A percentile compares a stretch with the other conserved stretches of the same genome.
Conservation (phyloP, 768 basidiomycete species). For the Mrakia frigida region DNA sequence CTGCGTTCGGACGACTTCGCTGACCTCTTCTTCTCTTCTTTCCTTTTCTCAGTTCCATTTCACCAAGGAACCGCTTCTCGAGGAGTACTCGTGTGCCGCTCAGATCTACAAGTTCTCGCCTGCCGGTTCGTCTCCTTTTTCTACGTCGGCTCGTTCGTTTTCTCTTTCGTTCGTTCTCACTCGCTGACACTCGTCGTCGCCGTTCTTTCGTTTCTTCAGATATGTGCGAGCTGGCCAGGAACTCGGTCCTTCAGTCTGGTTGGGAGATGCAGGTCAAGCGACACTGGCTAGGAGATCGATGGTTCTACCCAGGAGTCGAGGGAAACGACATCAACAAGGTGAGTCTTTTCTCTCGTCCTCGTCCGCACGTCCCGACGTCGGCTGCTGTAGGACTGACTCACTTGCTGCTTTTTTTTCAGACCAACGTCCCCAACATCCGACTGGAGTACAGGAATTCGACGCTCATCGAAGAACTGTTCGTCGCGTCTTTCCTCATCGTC, state of each 20-base stretch:
- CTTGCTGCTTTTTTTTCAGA: constrained; percentile 51
- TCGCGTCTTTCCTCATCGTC: not conserved
- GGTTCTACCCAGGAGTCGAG: constrained; percentile 86
- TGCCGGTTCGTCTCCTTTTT: constrained; percentile 37
- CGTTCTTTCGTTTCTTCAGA: constrained; percentile 36
- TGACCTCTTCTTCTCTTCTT: constrained; percentile 47
- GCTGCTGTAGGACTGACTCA: not conserved
- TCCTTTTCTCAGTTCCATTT: constrained; percentile 94
- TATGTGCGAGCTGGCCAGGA: constrained; percentile 93
- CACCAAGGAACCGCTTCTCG: constrained; percentile 93
- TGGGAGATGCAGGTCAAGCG: constrained; percentile 98
- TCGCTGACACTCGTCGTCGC: not conserved
- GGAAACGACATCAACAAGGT: constrained; percentile 98
- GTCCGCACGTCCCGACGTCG: not conserved
- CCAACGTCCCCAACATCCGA: constrained; percentile 92
- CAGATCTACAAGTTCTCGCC: constrained; percentile 97
- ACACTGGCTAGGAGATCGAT: constrained; percentile 68
- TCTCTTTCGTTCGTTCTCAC: not conserved
- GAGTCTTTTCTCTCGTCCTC: constrained; percentile 1
- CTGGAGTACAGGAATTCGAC: constrained; percentile 89
- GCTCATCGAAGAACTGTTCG: constrained; percentile 67
- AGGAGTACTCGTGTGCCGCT: constrained; percentile 97
- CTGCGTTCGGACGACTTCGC: constrained; percentile 48
- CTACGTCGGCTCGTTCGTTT: not conserved
- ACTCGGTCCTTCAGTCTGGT: constrained; percentile 92